Evolutionary conservation across 2,329 filamentous ascomycete genomes (phyloP), one percentile per base, ranked within the genome.

Genomic region (Bisporella sp.): DNA sequence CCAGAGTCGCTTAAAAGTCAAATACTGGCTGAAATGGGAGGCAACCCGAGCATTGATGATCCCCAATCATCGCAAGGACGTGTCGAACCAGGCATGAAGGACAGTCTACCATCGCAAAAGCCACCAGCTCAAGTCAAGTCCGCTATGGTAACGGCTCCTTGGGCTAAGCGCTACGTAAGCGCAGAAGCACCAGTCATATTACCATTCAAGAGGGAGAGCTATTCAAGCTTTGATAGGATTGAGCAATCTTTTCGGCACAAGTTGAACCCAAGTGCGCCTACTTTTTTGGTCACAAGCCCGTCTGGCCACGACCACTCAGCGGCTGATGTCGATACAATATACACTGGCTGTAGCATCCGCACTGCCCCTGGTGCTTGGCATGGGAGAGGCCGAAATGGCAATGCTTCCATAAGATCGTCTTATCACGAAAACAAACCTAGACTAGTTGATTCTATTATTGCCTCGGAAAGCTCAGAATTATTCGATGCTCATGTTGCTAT

Each of bases 101-200:
- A 40, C 29, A 57, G 52, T 41, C 47, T 57, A 21, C 54, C 54
- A 31, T 54, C 53, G 32, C 50, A 41, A n/a, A 54, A 47, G 21
- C 35, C n/a, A 31, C 6, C 31, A 28, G 21, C 29, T 9, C 28
- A 13, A 41, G 12, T 31, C 21, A 28, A n/a, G 9, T 39, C 33
- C 12, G 29, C 29, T 8, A 12, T 7, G 7, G 13, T 7, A n/a
- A 47, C 35, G 7, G 35, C 35, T n/a, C 35, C 35, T 37, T 37
- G 35, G 35, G 35, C 35, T 37, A 8, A n/a, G n/a, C 8, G 35
- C 8, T 37, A 37, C n/a, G 35, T 37, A n/a, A 37, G 35, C n/a
- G n/a, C n/a, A 9, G 35, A 8, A n/a, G 35, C 35, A 4, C 35
- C 35, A 4, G n/a, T 37, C 8, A 37, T 37, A 9, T 37, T n/a